A percentile compares a stretch with the other conserved stretches of the same genome.
phyloP scores from a whole-genome alignment of 768 basidiomycete genomes.

The Amanita phalloides region DNA sequence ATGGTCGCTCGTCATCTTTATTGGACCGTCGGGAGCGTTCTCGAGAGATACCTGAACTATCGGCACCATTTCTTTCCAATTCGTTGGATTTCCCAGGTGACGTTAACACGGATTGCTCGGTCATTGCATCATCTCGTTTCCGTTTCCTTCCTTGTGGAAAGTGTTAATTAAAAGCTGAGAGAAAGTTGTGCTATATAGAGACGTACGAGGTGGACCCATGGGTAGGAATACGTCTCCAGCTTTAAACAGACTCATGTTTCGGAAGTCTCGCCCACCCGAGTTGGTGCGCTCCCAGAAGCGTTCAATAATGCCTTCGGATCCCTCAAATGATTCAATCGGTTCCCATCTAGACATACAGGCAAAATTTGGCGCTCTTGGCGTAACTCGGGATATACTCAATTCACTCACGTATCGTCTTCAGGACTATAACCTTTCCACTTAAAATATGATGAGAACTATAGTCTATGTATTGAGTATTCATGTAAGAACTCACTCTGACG shows the following conservation, averaged over 20 bases:
- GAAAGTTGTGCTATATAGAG: not conserved
- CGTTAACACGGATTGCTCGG: not conserved
- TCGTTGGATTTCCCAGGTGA: not conserved
- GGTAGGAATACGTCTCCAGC: constrained; percentile 43
- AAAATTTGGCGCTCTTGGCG: not conserved
- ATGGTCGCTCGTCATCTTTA: not conserved
- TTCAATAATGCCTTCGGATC: constrained; percentile 43
- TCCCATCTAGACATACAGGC: constrained; percentile 44
- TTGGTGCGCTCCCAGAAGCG: constrained; percentile 41
- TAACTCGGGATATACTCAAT: constrained; percentile 3
- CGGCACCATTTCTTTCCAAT: not conserved
- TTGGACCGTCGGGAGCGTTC: not conserved
- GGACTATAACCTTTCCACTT: constrained; percentile 54
- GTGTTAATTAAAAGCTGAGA: not conserved
- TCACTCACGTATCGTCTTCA: constrained; percentile 48
- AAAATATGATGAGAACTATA: constrained; percentile 4
- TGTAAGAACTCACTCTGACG: constrained; percentile 37
- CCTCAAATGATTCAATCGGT: constrained; percentile 46
- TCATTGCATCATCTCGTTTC: constrained; percentile 5
- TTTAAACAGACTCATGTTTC: constrained; percentile 37
- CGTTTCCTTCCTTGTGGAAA: constrained; percentile 10
- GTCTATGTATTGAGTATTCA: not conserved
- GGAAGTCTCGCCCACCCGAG: constrained; percentile 37
- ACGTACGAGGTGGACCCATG: constrained; percentile 49
- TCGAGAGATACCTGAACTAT: not conserved